Evolutionary conservation across 208 protist species (phyloP).

Genomic region (Wallacemonas collosoma): DNA sequence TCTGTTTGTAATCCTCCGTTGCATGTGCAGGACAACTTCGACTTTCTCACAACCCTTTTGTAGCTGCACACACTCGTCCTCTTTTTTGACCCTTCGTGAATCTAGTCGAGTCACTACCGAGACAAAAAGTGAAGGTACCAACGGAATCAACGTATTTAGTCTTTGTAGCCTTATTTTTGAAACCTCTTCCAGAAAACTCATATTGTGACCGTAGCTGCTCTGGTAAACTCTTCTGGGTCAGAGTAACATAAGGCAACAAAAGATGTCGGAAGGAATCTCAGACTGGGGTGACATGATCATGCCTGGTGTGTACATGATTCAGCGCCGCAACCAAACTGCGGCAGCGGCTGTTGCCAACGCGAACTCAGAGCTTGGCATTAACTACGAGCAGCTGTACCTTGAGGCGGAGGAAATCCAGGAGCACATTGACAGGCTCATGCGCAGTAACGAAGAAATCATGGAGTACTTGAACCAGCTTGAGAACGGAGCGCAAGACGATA

Average conservation of each 20-base stretch:
- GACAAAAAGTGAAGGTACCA: too few species aligned
- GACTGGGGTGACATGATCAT: slow-evolving; percentile 80
- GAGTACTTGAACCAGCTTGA: slow-evolving; percentile 28
- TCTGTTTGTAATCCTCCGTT: too few species aligned
- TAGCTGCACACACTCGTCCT: too few species aligned
- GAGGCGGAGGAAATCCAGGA: slow-evolving; percentile 58
- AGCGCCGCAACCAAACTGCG: slow-evolving; percentile 17
- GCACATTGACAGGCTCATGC: slow-evolving; percentile 54
- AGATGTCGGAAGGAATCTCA: slow-evolving; percentile 14
- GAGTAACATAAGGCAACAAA: background rate
- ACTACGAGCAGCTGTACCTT: slow-evolving; percentile 61
- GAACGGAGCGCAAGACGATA: slow-evolving; percentile 8
- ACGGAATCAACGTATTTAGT: too few species aligned
- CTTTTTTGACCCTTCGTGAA: too few species aligned
- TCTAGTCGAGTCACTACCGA: too few species aligned
- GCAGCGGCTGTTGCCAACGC: slow-evolving; percentile 2
- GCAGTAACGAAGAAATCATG: slow-evolving; percentile 68
- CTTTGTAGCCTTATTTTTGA: too few species aligned
- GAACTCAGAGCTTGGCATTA: slow-evolving; percentile 18
- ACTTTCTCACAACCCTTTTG: too few species aligned
- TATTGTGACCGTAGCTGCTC: too few species aligned
- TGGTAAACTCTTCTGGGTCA: too few species aligned
- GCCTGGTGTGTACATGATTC: slow-evolving; percentile 85
- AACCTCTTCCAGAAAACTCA: too few species aligned
- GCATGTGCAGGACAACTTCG: too few species aligned